Evolutionary conservation across 768 basidiomycete species (phyloP).

Genomic region (Boletus rufocinnamomeus): DNA sequence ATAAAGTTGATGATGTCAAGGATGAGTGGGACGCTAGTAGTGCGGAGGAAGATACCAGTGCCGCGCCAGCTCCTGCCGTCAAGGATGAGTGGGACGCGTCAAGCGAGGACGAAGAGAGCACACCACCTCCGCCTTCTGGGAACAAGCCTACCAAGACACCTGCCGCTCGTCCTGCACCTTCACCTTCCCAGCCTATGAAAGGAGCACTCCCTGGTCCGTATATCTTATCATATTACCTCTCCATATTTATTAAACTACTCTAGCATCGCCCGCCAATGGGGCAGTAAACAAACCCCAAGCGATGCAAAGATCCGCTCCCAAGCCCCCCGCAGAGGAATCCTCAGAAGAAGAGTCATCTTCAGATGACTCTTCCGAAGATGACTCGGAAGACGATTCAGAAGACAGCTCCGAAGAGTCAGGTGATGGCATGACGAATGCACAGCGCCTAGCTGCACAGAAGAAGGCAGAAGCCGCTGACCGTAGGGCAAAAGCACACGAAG

Average conservation of each 20-base stretch:
- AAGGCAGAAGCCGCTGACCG: constrained; percentile 88
- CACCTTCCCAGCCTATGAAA: constrained; percentile 3
- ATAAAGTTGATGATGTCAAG: constrained; percentile 37
- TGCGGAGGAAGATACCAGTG: constrained; percentile 40
- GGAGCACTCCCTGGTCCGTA: constrained; percentile 15
- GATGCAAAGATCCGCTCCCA: constrained; percentile 30
- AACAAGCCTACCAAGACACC: constrained; percentile 19
- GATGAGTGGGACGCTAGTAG: constrained; percentile 58
- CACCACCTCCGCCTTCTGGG: constrained; percentile 18
- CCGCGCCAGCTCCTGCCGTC: constrained; percentile 36
- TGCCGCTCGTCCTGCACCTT: neutral
- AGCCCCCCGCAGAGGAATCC: constrained; percentile 32
- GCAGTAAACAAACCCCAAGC: constrained; percentile 18
- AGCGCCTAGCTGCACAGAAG: constrained; percentile 65
- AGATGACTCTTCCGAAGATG: constrained; percentile 48
- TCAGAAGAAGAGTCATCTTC: constrained; percentile 40
- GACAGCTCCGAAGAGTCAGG: constrained; percentile 45
- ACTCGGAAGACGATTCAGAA: constrained; percentile 53
- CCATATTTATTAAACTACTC: neutral
- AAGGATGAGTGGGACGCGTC: constrained; percentile 73
- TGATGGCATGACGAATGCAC: constrained; percentile 66
- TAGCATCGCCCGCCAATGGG: constrained; percentile 14
- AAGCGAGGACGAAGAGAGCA: constrained; percentile 52
- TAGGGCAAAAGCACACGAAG: constrained; percentile 75
- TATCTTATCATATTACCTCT: neutral